Conservation (phyloP, 306 rosid species). For the Hippophae gyantsensis region DNA sequence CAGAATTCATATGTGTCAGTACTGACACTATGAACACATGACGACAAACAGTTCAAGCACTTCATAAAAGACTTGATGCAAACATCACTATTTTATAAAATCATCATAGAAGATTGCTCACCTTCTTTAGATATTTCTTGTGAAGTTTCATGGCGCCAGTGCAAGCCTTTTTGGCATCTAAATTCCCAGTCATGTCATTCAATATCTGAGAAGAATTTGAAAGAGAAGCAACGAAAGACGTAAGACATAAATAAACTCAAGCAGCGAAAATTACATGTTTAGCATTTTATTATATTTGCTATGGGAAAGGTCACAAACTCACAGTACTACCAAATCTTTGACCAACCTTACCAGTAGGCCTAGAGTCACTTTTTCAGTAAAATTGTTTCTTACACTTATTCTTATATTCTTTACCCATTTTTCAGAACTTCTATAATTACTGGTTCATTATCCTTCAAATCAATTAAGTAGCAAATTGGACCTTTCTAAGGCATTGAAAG, state of each 20-base stretch:
- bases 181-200: constrained; percentile 82
- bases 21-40: too few relatives aligned
- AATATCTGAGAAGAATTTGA: constrained; percentile 52
- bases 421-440: not conserved
- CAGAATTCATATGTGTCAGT: not conserved
- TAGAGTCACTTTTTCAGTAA: not conserved
- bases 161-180: constrained; percentile 97
- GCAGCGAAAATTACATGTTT: not conserved
- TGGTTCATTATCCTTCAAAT: not conserved
- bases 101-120: constrained; percentile 3
- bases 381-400: too few relatives aligned
- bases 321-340: not conserved
- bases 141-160: constrained; percentile 94
- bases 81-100: not conserved
- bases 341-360: not conserved
- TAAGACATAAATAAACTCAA: not conserved
- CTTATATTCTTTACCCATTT: too few relatives aligned
- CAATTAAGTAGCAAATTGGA: constrained; percentile 2
- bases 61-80: not conserved
- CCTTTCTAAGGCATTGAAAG: constrained; percentile 11
- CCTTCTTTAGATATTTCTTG: constrained; percentile 87
- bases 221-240: constrained; percentile 4
- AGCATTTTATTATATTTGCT: not conserved
- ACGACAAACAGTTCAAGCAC: not conserved
- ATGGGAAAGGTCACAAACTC: not conserved